These are phyloP conservation scores for Dactylellina drechsleri DNA, from an alignment of 2,329 filamentous ascomycete genomes.

Conservation along the genomic window DNA sequence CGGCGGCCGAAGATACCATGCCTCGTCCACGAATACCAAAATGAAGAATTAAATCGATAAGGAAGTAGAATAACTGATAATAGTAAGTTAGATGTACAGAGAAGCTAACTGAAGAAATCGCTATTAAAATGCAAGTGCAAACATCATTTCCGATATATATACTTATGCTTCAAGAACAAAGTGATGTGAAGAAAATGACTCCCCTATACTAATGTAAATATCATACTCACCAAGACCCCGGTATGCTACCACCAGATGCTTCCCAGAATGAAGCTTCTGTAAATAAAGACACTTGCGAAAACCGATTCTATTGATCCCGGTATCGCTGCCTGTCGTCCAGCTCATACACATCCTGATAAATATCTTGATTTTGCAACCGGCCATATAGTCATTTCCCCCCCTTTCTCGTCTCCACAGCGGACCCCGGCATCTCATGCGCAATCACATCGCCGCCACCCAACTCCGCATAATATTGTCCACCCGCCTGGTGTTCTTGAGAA, in stretches of 20 bases:
- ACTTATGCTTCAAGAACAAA: neutral
- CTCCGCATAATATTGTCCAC: conserved; percentile 20
- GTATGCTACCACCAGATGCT: neutral
- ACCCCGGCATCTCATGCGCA: conserved; percentile 23
- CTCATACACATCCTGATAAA: conserved; percentile 45
- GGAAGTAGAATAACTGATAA: neutral
- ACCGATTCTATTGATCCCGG: conserved; percentile 13
- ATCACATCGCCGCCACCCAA: conserved; percentile 30
- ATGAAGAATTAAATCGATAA: neutral
- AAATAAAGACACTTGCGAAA: neutral
- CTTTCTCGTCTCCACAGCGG: conserved; percentile 18
- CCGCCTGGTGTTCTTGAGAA: neutral
- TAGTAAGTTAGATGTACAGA: conserved; percentile 21
- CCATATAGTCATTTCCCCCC: conserved; percentile 49
- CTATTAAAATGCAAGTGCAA: conserved; percentile 32
- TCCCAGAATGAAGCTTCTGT: too few relatives aligned
- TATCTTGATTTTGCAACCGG: conserved; percentile 29
- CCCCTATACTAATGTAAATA: neutral
- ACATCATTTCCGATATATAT: conserved; percentile 8
- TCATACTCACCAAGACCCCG: neutral
- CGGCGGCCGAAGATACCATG: neutral
- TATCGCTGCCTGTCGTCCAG: conserved; percentile 32
- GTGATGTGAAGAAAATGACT: conserved; percentile 21
- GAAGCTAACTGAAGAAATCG: conserved; percentile 7
- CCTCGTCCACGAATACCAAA: too few relatives aligned